Percentiles rank a stretch among this genome's conserved stretches.
These are phyloP conservation scores for Nectriaceae sp. DNA, from an alignment of 2,329 filamentous ascomycete species.

Conservation along the genomic window DNA sequence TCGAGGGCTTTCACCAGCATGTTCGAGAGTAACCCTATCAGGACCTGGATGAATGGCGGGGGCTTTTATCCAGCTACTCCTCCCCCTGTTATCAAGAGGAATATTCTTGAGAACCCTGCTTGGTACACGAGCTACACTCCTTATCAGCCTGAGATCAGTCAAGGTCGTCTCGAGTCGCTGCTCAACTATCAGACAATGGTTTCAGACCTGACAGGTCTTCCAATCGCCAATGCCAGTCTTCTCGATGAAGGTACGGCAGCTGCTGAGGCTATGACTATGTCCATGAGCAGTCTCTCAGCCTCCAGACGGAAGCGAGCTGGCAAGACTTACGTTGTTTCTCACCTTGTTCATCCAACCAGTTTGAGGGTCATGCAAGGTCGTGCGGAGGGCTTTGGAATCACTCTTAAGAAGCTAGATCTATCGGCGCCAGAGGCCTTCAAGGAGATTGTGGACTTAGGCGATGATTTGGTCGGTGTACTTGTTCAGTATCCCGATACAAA, in stretches of 20 bases:
- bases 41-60: constrained; percentile 76
- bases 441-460: constrained; percentile 71
- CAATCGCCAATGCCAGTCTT: constrained; percentile 88
- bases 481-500: constrained; percentile 95
- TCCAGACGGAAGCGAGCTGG: constrained; percentile 72
- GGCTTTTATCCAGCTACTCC: constrained; percentile 89
- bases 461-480: constrained; percentile 84
- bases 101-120: constrained; percentile 87
- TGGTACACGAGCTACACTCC: constrained; percentile 99
- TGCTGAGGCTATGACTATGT: constrained; percentile 94
- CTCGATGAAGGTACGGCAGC: constrained; percentile 91
- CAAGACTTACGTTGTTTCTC: constrained; percentile 83
- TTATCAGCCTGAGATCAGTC: constrained; percentile 96
- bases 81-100: constrained; percentile 88
- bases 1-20: constrained; percentile 40
- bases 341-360: constrained; percentile 82
- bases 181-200: constrained; percentile 96
- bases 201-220: constrained; percentile 80
- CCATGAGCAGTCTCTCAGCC: constrained; percentile 72
- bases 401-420: constrained; percentile 72
- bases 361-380: constrained; percentile 81
- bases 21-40: constrained; percentile 35
- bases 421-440: constrained; percentile 61
- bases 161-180: constrained; percentile 87
- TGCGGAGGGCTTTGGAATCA: constrained; percentile 89